Evolutionary conservation across 352 stramenopile genomes (phyloP), one percentile per base, ranked within the genome.

Genomic region (Pythium apleroticum): DNA sequence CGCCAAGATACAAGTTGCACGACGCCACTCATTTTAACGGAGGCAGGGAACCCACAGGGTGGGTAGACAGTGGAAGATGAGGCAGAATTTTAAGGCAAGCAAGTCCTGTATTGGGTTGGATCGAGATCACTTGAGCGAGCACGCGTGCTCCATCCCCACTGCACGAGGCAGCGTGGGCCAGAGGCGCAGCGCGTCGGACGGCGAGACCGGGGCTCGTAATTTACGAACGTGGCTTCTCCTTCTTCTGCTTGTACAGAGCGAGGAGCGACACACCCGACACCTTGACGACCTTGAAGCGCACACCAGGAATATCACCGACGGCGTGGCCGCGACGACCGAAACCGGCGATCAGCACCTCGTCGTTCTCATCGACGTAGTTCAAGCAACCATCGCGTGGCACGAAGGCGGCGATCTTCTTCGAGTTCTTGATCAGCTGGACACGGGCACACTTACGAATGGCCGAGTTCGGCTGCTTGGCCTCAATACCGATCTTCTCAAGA

Each of bases 361-460:
- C 97, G 86, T 99, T 99, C 84, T 99, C 97, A 79, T 99, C 98
- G 65, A 99, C 95, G 83, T 98, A 99, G 93, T 99, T 99, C 73
- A 99, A 85, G 88, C 97, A 99, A 89, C 98, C 98, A 97, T 99
- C 98, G 53, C 97, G 92, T 59, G 98, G 98, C 68, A 99, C 98
- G 89, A 99, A 99, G 66, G 97, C 97, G 25, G 98, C 97, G 81
- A 99, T 99, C 91, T 99, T 99, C 97, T 99, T 99, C 74, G 97
- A 98, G 84, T 99, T 99, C 96, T 99, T 99, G 88, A 99, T 99
- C 41, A 99, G 87, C 88, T 99, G 98, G 65, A 99, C 98, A 85
- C 98, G 97, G 43, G 98, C 97, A 76, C 96, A 99, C 93, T 99
- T 99, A 78, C 98, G 97, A 90, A 99, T 99, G 71, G 98, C 98